Percentiles rank a stretch among this genome's conserved stretches.
These are phyloP conservation scores for Catharanthus roseus DNA, from an alignment of 257 asterid species.

Conservation along the genomic window DNA sequence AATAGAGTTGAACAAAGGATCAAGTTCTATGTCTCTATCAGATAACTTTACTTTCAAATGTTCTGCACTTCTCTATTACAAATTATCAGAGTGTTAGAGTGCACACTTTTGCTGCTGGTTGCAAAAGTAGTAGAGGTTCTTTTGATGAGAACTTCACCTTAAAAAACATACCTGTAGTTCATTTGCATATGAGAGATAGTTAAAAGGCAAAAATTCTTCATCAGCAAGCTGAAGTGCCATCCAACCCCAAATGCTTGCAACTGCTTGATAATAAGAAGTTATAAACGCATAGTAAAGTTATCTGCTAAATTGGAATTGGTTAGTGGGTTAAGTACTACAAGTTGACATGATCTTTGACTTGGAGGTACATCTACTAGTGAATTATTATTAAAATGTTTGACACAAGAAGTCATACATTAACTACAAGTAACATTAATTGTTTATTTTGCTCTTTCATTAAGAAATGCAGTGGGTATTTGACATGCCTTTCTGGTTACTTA, in stretches of 20 bases:
- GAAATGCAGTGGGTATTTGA: not conserved
- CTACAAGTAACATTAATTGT: conserved; percentile 5
- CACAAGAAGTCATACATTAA: not conserved
- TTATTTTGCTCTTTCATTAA: not conserved
- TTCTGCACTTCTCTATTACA: conserved; percentile 56
- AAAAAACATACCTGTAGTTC: conserved; percentile 64
- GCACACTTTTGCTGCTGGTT: conserved; percentile 5
- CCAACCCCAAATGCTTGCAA: conserved; percentile 75
- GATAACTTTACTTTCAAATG: conserved; percentile 42
- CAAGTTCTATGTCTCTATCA: conserved; percentile 40
- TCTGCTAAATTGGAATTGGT: not conserved
- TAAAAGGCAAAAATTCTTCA: conserved; percentile 60
- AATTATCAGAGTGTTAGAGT: conserved; percentile 14
- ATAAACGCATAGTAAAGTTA: not conserved
- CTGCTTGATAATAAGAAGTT: conserved; percentile 33
- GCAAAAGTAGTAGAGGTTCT: not conserved
- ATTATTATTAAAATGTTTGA: not conserved
- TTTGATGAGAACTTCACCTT: conserved; percentile 3
- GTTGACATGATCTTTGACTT: not conserved
- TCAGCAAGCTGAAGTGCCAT: conserved; percentile 83
- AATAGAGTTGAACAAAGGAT: conserved; percentile 60
- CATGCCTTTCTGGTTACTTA: not conserved
- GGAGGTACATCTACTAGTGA: not conserved
- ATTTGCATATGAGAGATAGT: conserved; percentile 56
- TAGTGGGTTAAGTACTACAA: not conserved